phyloP scores from a whole-genome alignment of 1,139 yeast species.

The Tardiomyces blankii region DNA sequence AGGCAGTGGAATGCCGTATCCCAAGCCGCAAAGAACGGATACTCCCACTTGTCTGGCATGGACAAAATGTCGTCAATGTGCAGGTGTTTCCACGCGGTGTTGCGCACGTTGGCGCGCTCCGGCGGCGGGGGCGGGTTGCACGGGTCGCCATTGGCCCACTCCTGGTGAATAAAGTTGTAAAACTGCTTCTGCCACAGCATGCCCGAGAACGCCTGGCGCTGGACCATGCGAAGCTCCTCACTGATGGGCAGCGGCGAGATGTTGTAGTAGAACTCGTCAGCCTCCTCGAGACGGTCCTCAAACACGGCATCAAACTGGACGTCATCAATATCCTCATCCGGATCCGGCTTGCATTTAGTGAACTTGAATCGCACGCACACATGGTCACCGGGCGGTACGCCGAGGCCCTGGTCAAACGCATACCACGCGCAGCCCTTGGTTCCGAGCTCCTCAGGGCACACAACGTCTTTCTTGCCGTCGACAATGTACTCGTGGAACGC shows the following conservation, averaged over 20 bases:
- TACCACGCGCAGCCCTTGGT: conserved; percentile 79
- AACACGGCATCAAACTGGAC: conserved; percentile 65
- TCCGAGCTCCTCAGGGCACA: conserved; percentile 61
- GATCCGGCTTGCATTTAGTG: conserved; percentile 36
- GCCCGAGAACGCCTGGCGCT: conserved; percentile 93
- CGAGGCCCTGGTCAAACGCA: conserved; percentile 60
- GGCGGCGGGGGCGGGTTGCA: conserved; percentile 62
- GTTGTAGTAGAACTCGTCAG: conserved; percentile 90
- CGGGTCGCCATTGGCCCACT: conserved; percentile 88
- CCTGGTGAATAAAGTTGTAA: conserved; percentile 76
- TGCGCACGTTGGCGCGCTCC: conserved; percentile 74
- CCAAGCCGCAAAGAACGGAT: conserved; percentile 97
- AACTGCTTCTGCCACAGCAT: conserved; percentile 92
- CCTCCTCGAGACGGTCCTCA: conserved; percentile 72
- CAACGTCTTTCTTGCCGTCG: conserved; percentile 44
- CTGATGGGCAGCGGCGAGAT: conserved; percentile 79
- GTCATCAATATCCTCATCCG: conserved; percentile 43
- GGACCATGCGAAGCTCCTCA: conserved; percentile 73
- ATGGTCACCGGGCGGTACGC: conserved; percentile 81
- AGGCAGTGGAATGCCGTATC: conserved; percentile 95
- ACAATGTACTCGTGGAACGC: conserved; percentile 83
- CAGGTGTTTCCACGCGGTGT: conserved; percentile 81
- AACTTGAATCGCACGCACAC: conserved; percentile 80
- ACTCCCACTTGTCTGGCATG: conserved; percentile 95
- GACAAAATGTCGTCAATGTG: conserved; percentile 84